These are phyloP conservation scores for Globisporangium radiosum DNA, from an alignment of 352 stramenopile genomes.

Conservation along the genomic window DNA sequence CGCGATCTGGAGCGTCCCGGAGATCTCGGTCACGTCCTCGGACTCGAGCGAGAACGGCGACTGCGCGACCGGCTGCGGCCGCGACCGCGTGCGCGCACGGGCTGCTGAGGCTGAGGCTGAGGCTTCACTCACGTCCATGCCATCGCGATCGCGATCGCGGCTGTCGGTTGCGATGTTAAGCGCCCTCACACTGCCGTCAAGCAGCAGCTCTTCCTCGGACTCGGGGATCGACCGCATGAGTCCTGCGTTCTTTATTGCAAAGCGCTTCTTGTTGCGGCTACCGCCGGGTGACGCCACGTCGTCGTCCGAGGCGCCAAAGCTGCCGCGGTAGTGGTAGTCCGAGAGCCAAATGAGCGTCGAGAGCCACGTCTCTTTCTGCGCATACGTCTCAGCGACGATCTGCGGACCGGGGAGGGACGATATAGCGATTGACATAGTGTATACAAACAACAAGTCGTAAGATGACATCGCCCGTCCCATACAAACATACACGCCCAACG, in stretches of 20 bases:
- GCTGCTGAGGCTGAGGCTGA: too few relatives aligned
- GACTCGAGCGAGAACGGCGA: constrained; percentile 15
- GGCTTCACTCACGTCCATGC: too few relatives aligned
- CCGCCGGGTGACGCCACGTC: constrained; percentile 10
- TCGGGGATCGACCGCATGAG: constrained; percentile 46
- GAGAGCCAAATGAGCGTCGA: constrained; percentile 81
- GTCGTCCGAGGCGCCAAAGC: constrained; percentile 8
- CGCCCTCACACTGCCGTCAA: not conserved
- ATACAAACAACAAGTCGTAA: not conserved
- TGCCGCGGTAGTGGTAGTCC: constrained; percentile 71
- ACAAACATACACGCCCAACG: too few relatives aligned
- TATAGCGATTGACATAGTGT: not conserved
- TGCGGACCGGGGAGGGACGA: not conserved
- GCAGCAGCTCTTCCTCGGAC: constrained; percentile 23
- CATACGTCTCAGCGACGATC: constrained; percentile 73
- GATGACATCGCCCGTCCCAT: too few relatives aligned
- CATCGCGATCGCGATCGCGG: too few relatives aligned
- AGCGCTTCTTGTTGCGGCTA: constrained; percentile 30
- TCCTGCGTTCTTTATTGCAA: constrained; percentile 33
- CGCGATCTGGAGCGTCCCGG: constrained; percentile 39
- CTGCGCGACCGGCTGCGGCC: constrained; percentile 11
- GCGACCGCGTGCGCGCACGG: constrained; percentile 4
- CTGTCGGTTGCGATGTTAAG: not conserved
- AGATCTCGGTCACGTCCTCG: constrained; percentile 16
- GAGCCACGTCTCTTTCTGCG: constrained; percentile 83